Conservation (phyloP, 805 yeast genomes). For the Candida awuae region DNA sequence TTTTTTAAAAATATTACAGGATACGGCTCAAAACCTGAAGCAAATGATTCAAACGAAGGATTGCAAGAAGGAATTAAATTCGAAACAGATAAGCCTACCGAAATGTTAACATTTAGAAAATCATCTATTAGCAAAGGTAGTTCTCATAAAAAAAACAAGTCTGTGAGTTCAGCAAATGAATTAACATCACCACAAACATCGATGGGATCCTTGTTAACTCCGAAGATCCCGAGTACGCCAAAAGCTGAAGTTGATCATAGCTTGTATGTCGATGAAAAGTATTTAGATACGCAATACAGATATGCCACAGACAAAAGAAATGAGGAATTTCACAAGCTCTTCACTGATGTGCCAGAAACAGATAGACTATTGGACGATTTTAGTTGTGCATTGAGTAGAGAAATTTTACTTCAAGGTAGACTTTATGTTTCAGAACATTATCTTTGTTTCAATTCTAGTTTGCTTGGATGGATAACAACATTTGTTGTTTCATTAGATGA, state of each 20-base stretch:
- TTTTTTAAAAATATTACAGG: slow-evolving; percentile 4
- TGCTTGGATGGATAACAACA: slow-evolving; percentile 87
- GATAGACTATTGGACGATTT: slow-evolving; percentile 81
- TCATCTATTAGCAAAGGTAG: not conserved
- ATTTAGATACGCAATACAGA: slow-evolving; percentile 47
- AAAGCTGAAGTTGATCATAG: slow-evolving; percentile 39
- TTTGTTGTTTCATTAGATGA: slow-evolving; percentile 66
- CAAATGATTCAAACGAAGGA: too few relatives aligned
- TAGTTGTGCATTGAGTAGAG: slow-evolving; percentile 83
- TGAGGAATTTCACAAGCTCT: slow-evolving; percentile 68
- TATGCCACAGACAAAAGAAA: slow-evolving; percentile 60
- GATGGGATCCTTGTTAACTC: not conserved
- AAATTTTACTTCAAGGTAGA: slow-evolving; percentile 81
- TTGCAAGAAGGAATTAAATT: slow-evolving; percentile 9
- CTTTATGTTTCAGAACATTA: slow-evolving; percentile 71
- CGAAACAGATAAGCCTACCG: slow-evolving; percentile 8
- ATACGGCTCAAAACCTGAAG: not conserved
- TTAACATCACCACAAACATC: slow-evolving; percentile 2
- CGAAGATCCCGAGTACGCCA: slow-evolving; percentile 31
- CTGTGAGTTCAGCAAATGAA: slow-evolving; percentile 2
- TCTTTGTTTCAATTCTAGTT: slow-evolving; percentile 77
- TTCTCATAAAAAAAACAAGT: not conserved
- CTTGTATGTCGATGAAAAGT: slow-evolving; percentile 51
- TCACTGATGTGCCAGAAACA: slow-evolving; percentile 46
- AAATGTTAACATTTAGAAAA: slow-evolving; percentile 11